These are phyloP conservation scores for Fusarium armeniacum DNA, from an alignment of 2,329 filamentous ascomycete genomes.

Conservation along the genomic window DNA sequence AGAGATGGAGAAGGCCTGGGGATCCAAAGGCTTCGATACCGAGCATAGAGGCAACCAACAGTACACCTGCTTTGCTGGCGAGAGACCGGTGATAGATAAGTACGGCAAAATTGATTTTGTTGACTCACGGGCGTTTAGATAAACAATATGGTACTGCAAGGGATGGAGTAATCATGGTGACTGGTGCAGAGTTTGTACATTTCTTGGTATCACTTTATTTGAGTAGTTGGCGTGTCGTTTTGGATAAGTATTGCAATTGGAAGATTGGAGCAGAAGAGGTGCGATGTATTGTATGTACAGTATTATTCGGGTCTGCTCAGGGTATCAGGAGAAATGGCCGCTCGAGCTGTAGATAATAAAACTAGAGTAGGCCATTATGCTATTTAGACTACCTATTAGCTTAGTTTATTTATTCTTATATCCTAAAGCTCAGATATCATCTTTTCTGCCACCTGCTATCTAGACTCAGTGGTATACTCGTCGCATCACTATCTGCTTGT, in stretches of 20 bases:
- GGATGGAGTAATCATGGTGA: background rate
- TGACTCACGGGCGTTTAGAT: background rate
- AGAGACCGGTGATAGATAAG: slow-evolving; percentile 33
- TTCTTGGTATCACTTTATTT: slow-evolving; percentile 9
- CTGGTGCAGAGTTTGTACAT: background rate
- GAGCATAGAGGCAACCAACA: slow-evolving; percentile 35
- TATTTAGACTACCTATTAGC: too few relatives aligned
- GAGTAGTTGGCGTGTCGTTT: slow-evolving; percentile 3
- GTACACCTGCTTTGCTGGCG: slow-evolving; percentile 15
- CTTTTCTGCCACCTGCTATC: too few relatives aligned
- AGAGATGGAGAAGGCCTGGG: slow-evolving; percentile 64
- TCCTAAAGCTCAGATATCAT: too few relatives aligned
- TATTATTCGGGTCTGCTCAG: slow-evolving; percentile 19
- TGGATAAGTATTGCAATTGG: background rate
- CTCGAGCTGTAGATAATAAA: too few relatives aligned
- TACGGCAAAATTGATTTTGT: slow-evolving; percentile 42
- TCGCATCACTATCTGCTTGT: slow-evolving; percentile 71
- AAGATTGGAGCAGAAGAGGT: background rate
- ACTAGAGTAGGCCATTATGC: too few relatives aligned
- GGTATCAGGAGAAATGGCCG: too few relatives aligned
- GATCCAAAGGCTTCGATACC: slow-evolving; percentile 45
- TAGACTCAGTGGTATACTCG: too few relatives aligned
- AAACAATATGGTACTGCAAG: background rate
- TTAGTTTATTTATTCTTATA: too few relatives aligned
- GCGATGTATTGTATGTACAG: background rate